Evolutionary conservation across 345 rosid genomes (phyloP).

Genomic region (Eucalyptus tenuipes): DNA sequence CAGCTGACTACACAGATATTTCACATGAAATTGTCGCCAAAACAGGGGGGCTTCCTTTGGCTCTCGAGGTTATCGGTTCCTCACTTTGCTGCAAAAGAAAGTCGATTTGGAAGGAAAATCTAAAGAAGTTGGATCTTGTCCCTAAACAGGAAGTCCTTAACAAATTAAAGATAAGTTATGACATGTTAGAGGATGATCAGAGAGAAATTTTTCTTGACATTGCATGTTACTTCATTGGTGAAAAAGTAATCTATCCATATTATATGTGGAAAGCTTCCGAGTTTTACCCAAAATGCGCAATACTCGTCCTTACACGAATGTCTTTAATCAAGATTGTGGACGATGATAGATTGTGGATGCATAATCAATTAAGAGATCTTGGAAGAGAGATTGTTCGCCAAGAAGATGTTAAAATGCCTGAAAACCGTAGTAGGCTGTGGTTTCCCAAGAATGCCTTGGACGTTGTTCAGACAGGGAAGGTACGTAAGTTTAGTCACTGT

Average conservation of each 20-base stretch:
- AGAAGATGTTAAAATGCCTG: not conserved
- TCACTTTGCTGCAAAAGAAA: not conserved
- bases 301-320: not conserved
- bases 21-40: not conserved
- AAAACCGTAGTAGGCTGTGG: not conserved
- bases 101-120: not conserved
- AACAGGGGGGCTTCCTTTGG: not conserved
- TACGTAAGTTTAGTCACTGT: accelerated
- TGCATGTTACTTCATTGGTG: not conserved
- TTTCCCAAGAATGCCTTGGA: not conserved
- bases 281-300: not conserved
- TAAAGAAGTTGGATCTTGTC: not conserved
- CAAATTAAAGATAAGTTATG: not conserved
- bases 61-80: not conserved
- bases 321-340: not conserved
- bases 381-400: not conserved
- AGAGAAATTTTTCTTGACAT: not conserved
- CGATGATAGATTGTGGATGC: not conserved
- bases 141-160: not conserved
- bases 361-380: not conserved
- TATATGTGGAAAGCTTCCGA: not conserved
- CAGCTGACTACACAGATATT: accelerated
- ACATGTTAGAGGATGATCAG: not conserved
- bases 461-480: not conserved
- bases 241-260: not conserved